phyloP scores from a whole-genome alignment of 331 rosid species.

The Malus hybrid region DNA sequence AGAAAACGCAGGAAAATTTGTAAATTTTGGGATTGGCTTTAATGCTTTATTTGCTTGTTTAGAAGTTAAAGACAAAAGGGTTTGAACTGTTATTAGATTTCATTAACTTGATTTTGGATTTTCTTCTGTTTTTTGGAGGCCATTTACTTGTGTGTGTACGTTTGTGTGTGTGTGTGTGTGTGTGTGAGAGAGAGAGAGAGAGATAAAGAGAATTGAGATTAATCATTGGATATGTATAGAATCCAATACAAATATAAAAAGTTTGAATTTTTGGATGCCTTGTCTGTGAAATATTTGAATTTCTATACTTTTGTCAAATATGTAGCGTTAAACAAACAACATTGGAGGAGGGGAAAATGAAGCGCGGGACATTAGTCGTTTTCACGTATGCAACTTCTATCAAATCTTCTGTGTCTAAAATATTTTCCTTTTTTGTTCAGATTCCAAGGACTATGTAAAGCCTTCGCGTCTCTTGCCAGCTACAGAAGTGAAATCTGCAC shows the following conservation, averaged over 20 bases:
- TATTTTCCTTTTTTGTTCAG: constrained; percentile 19
- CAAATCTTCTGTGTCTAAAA: too few relatives aligned
- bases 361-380: not conserved
- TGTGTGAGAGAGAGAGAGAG: not conserved
- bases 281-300: not conserved
- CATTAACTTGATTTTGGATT: too few relatives aligned
- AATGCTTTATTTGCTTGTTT: not conserved
- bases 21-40: too few relatives aligned
- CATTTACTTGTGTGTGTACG: too few relatives aligned
- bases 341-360: not conserved
- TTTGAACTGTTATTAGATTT: too few relatives aligned
- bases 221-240: not conserved
- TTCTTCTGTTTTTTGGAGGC: too few relatives aligned
- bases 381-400: not conserved
- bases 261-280: not conserved
- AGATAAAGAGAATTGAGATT: not conserved
- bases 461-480: constrained; percentile 62
- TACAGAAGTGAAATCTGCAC: constrained; percentile 44
- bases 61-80: not conserved
- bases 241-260: not conserved
- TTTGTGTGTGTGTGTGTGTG: not conserved
- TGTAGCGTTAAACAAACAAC: not conserved
- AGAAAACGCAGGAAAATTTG: not conserved
- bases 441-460: constrained; percentile 54
- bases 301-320: not conserved